Conservation (phyloP, 345 rosid genomes). For the Carallia pectinifolia region DNA sequence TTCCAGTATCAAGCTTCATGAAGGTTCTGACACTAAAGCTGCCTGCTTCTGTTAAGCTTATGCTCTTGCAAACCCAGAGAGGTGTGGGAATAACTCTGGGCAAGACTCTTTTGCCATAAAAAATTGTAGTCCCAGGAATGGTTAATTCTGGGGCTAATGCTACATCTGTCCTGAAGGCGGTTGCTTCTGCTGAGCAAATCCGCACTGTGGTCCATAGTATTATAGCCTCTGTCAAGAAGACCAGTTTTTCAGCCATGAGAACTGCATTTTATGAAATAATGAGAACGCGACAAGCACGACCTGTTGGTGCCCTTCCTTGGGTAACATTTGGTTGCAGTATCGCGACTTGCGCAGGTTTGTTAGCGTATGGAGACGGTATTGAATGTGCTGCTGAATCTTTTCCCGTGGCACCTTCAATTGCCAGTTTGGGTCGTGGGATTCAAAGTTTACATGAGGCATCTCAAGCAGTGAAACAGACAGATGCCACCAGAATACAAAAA, state of each 20-base stretch:
- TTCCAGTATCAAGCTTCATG: slow-evolving; percentile 67
- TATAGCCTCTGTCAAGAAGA: slow-evolving; percentile 83
- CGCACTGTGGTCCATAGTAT: slow-evolving; percentile 64
- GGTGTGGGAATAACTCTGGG: slow-evolving; percentile 51
- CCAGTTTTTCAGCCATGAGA: slow-evolving; percentile 96
- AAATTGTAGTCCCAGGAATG: slow-evolving; percentile 66
- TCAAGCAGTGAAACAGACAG: slow-evolving; percentile 47
- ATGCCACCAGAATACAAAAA: slow-evolving; percentile 64
- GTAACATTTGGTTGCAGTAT: slow-evolving; percentile 84
- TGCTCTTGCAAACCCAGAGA: slow-evolving; percentile 70
- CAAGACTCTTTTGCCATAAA: slow-evolving; percentile 58
- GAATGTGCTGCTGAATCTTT: slow-evolving; percentile 83
- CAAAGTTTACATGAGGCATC: slow-evolving; percentile 76
- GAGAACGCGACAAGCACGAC: slow-evolving; percentile 64
- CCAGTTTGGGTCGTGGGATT: slow-evolving; percentile 91
- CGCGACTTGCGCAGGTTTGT: slow-evolving; percentile 67
- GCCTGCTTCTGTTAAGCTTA: slow-evolving; percentile 61
- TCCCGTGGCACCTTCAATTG: slow-evolving; percentile 85
- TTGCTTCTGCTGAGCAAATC: slow-evolving; percentile 81
- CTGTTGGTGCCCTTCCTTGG: slow-evolving; percentile 69
- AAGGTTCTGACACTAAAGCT: slow-evolving; percentile 58
- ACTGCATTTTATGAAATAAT: slow-evolving; percentile 90
- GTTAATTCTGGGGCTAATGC: slow-evolving; percentile 62
- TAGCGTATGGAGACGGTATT: slow-evolving; percentile 76
- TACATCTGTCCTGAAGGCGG: slow-evolving; percentile 58